Conservation (phyloP, 805 yeast species). For the Diddensiella santjacobensis region DNA sequence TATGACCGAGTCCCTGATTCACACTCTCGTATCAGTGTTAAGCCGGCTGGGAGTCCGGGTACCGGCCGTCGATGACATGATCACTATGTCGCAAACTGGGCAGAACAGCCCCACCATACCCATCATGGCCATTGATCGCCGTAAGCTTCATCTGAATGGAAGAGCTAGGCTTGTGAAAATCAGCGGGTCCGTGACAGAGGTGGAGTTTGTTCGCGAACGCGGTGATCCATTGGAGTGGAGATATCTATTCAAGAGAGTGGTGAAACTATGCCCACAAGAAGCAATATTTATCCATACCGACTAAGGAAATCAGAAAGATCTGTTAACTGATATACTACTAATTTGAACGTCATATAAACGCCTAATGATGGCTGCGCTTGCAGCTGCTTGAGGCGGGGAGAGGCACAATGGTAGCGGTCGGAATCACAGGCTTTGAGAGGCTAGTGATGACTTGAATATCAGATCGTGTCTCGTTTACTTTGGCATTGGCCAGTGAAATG, state of each 20-base stretch:
- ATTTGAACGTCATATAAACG: neutral
- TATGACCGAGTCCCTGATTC: constrained; percentile 42
- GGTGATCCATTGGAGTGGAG: constrained; percentile 79
- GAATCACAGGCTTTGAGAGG: constrained; percentile 11
- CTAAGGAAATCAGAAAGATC: too few relatives aligned
- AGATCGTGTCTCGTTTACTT: constrained; percentile 25
- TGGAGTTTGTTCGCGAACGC: constrained; percentile 51
- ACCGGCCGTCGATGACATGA: constrained; percentile 22
- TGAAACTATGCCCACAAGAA: constrained; percentile 52
- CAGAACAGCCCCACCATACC: constrained; percentile 12
- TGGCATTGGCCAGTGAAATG: constrained; percentile 44
- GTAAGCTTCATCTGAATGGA: constrained; percentile 24
- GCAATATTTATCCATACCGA: constrained; percentile 6
- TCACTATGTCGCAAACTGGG: constrained; percentile 11
- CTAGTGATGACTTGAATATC: constrained; percentile 27
- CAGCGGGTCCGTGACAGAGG: constrained; percentile 35
- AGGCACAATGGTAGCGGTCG: constrained; percentile 13
- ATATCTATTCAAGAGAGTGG: constrained; percentile 54
- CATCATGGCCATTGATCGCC: constrained; percentile 23
- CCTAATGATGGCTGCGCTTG: neutral
- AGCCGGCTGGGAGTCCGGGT: constrained; percentile 41
- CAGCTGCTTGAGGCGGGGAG: neutral
- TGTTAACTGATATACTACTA: too few relatives aligned
- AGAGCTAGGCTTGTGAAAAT: constrained; percentile 19
- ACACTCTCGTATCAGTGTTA: constrained; percentile 42